Evolutionary conservation across 768 basidiomycete species (phyloP).

Genomic region (Lactarius hengduanensis): DNA sequence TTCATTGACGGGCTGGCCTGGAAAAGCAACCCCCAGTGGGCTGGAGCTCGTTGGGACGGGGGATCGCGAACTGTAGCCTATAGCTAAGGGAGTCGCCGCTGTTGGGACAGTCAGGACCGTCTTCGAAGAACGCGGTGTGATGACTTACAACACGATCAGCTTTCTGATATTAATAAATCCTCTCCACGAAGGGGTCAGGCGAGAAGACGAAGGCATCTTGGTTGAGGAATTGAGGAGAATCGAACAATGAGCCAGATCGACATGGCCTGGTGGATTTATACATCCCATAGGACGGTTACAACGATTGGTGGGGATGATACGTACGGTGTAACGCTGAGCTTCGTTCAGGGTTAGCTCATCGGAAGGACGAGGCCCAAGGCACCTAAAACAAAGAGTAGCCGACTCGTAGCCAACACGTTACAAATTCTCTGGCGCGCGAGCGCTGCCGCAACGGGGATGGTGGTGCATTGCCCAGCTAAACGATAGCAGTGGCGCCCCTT

Average conservation of each 20-base stretch:
- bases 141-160: constrained; percentile 24
- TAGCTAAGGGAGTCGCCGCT: constrained; percentile 27
- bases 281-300: not conserved
- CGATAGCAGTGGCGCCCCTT: not conserved
- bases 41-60: constrained; percentile 21
- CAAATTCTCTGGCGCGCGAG: not conserved
- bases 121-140: not conserved
- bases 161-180: constrained; percentile 22
- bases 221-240: constrained; percentile 6
- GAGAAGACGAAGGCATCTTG: constrained; percentile 20
- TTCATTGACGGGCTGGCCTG: constrained; percentile 19
- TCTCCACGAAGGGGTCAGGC: constrained; percentile 24
- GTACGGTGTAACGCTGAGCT: not conserved
- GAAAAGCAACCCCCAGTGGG: constrained; percentile 26
- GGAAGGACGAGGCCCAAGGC: no score
- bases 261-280: constrained; percentile 7
- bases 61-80: constrained; percentile 24
- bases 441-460: not conserved
- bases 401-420: constrained; percentile 7
- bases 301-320: not conserved
- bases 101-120: not conserved
- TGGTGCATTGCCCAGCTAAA: not conserved
- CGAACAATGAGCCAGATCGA: not conserved
- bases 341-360: not conserved
- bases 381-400: not conserved